Conservation (phyloP, 2,329 filamentous ascomycete species). For the Colletotrichum sp. region DNA sequence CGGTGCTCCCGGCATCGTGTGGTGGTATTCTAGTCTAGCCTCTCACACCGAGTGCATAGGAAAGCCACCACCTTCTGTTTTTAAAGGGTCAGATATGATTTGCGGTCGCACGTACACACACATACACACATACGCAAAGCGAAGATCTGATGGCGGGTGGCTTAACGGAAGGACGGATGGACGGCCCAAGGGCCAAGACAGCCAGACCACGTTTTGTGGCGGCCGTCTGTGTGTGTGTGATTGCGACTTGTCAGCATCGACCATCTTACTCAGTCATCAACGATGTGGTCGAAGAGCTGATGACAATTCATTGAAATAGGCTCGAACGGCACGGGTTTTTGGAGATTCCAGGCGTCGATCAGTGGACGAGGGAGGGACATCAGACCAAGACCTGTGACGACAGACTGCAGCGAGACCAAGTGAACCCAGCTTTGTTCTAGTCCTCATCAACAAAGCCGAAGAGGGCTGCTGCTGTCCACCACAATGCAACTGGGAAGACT, state of each 20-base stretch:
- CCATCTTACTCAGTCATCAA: not conserved
- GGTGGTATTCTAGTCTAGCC: not conserved
- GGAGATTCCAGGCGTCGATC: not conserved
- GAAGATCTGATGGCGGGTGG: not conserved
- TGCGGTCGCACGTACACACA: not conserved
- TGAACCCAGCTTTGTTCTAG: not conserved
- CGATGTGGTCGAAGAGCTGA: not conserved
- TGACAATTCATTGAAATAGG: not conserved
- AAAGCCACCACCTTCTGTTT: not conserved
- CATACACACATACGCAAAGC: not conserved
- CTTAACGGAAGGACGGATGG: not conserved
- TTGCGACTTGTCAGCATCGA: not conserved
- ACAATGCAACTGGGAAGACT: not conserved
- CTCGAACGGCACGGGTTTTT: constrained; percentile 4
- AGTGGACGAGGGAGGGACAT: not conserved
- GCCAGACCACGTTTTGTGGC: constrained; percentile 4
- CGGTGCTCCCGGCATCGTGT: not conserved
- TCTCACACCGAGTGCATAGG: not conserved
- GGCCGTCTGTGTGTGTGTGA: not conserved
- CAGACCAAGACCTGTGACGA: not conserved
- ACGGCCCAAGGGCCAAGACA: not conserved
- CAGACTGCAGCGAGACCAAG: not conserved
- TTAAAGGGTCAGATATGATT: not conserved
- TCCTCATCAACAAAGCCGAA: not conserved
- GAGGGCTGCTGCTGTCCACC: not conserved